Evolutionary conservation across 2,329 filamentous ascomycete species (phyloP), one percentile per base, ranked within the genome.

Genomic region (Alternaria gansuensis): DNA sequence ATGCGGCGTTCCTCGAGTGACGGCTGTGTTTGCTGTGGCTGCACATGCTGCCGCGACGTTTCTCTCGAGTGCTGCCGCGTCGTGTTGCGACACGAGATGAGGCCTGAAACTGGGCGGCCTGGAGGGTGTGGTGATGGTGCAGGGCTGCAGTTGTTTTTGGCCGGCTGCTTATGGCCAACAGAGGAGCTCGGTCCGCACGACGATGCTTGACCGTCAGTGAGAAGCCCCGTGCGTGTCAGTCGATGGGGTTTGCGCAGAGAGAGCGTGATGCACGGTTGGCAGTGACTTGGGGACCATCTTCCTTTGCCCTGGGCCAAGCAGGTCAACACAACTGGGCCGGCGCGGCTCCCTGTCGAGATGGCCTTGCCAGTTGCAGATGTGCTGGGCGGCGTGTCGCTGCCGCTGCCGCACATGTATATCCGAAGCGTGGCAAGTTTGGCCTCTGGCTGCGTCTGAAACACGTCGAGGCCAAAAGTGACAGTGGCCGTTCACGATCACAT

Each of bases 151-250:
- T 50, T 59, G 54, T 52, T 63, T 54, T 57, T 33, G 40, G 28
- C 48, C 53, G 62, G 52, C 54, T 55, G 52, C 54, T 55, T 51
- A 61, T 67, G 62, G 65, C 60, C 59, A 59, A 49, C 39, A 39
- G 64, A 67, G 62, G 64, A 64, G 63, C 64, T 62, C 68, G 69
- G 70, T 64, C 70, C 68, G 69, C 62, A 62, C 59, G 49, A 54
- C 17, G 50, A 63, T 60, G 61, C 62, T 60, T 63, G 67, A 45
- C 46, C 49, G 51, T 51, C 36, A 37, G 13, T 54, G 55, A 49
- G 55, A 34, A 37, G 43, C 50, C 40, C 56, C 61, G 57, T 44
- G 54, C 54, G 59, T 66, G 64, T 67, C 68, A 68, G 57, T 59
- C 41, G 51, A 63, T 59, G 57, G 67, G 62, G 68, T 66, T 69